Evolutionary conservation across 192 early-diverging fungal species (phyloP), one percentile per base, ranked within the genome.

Genomic region (Rhizophagus prolifer): DNA sequence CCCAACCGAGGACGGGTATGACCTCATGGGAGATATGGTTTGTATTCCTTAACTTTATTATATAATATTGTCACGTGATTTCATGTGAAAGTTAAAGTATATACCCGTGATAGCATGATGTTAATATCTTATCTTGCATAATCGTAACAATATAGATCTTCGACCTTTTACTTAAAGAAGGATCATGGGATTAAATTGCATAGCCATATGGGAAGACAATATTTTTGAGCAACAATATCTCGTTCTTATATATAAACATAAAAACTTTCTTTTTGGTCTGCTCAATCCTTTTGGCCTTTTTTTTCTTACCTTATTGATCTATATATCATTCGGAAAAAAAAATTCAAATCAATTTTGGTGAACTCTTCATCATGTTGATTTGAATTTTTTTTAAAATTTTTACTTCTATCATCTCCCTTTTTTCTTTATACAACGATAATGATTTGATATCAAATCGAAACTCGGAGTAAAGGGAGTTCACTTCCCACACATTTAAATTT

Each of bases 11-110:
- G 72, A 60, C 3, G 72, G 72, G 16, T 74, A 74, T 26, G 31
- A 62, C 21, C 36, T 74, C 31, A 74, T 74, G 72, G 72, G 72
- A 9, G 72, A 74, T 44, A 62, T 74, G 72, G 72, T 74, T 28
- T n/a, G 68, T 70, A 21, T 64, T 26, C 9, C 5, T 14, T 4
- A 25, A 38, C 1, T 54, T 21, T 19, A 21, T 54, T 21, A 54
- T 21, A 21, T 54, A 21, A 36, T 10, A 5, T 5, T 41, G 8
- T 67, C 36, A 41, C 21, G 26, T 66, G 13, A 34, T 34, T 66
- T 66, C 19, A 34, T 66, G 19, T 66, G 31, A 31, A 66, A 31
- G 30, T 19, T 28, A 19, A 65, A 31, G 30, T 19, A 34, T 66
- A 34, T 28, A 36, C 30, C 14, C 7, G 12, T 34, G 16, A 66